These are phyloP conservation scores for Cyberlindnera maritima DNA, from an alignment of 805 yeast genomes.

Conservation along the genomic window DNA sequence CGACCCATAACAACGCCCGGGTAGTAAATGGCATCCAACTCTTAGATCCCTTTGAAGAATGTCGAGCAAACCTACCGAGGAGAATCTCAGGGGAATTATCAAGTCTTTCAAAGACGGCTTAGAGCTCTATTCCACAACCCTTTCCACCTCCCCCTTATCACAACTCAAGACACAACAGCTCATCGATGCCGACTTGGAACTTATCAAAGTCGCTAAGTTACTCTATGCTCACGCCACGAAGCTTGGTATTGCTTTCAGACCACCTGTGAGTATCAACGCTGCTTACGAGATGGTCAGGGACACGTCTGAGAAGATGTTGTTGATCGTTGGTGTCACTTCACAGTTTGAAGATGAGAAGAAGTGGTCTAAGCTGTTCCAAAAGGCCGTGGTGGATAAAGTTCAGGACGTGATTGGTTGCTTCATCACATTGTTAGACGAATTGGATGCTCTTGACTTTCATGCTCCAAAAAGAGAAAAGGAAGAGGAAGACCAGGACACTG, in stretches of 20 bases:
- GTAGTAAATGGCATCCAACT: too few relatives aligned
- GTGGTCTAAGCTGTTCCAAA: slow-evolving; percentile 32
- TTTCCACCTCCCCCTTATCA: background rate
- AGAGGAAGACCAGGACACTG: slow-evolving; percentile 27
- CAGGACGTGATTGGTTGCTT: slow-evolving; percentile 18
- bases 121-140: slow-evolving; percentile 13
- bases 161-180: slow-evolving; percentile 30
- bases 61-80: slow-evolving; percentile 15
- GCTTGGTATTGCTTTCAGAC: slow-evolving; percentile 66
- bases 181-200: slow-evolving; percentile 50
- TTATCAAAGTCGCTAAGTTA: slow-evolving; percentile 55
- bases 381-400: slow-evolving; percentile 20
- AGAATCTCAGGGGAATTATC: slow-evolving; percentile 20
- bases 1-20: too few relatives aligned
- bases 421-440: slow-evolving; percentile 24
- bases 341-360: slow-evolving; percentile 36
- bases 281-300: slow-evolving; percentile 49
- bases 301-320: slow-evolving; percentile 40
- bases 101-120: slow-evolving; percentile 22
- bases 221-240: slow-evolving; percentile 77
- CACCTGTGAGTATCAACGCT: slow-evolving; percentile 49
- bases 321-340: slow-evolving; percentile 43
- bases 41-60: background rate
- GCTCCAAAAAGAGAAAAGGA: slow-evolving; percentile 19
- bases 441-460: slow-evolving; percentile 21